Conservation (phyloP, 2,329 filamentous ascomycete genomes). For the Aulographum hederae region DNA sequence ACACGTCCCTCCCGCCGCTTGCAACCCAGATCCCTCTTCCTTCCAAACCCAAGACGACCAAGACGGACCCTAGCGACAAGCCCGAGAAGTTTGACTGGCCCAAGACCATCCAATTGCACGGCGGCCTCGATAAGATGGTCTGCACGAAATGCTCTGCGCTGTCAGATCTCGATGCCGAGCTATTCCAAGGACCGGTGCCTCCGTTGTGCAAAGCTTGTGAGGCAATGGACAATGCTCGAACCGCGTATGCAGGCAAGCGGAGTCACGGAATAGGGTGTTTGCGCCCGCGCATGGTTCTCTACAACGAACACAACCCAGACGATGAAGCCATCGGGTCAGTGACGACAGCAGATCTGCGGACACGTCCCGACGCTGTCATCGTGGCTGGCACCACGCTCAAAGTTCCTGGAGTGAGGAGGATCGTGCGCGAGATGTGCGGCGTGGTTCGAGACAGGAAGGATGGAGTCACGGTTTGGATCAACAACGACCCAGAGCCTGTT, state of each 20-base stretch:
- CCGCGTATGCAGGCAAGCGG: conserved; percentile 59
- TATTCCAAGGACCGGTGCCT: conserved; percentile 72
- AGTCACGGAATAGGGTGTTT: conserved; percentile 86
- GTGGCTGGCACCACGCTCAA: conserved; percentile 94
- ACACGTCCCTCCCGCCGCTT: conserved; percentile 65
- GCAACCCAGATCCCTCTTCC: conserved; percentile 65
- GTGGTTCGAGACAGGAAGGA: conserved; percentile 68
- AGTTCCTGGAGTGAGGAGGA: conserved; percentile 75
- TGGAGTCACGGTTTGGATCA: conserved; percentile 87
- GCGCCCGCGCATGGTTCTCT: conserved; percentile 83
- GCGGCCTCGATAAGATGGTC: conserved; percentile 87
- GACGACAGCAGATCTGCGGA: conserved; percentile 66
- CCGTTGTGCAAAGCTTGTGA: conserved; percentile 64
- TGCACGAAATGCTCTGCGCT: conserved; percentile 81
- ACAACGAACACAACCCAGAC: conserved; percentile 94
- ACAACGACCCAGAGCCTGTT: conserved; percentile 63
- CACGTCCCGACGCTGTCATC: conserved; percentile 75
- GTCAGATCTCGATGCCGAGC: conserved; percentile 52
- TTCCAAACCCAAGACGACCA: too few species aligned
- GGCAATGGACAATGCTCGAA: conserved; percentile 57
- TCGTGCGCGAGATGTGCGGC: conserved; percentile 80
- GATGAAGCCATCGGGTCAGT: conserved; percentile 91
- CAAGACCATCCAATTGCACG: conserved; percentile 80
- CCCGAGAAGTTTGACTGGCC: conserved; percentile 73
- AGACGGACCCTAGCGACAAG: too few species aligned